phyloP scores from a whole-genome alignment of 306 rosid genomes.

The Ochetophila trinervis region DNA sequence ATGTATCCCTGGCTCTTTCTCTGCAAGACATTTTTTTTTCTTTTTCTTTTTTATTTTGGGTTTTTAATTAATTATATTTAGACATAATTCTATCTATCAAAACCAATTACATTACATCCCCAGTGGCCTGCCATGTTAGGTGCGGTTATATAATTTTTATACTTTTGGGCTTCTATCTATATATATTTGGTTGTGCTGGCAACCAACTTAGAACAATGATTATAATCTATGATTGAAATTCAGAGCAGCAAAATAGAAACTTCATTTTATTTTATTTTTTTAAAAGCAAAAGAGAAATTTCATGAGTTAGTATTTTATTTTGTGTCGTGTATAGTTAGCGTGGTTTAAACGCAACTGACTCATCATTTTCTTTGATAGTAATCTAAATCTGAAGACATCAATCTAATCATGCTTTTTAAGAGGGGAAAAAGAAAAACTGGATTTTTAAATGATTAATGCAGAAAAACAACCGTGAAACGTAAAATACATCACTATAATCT shows the following conservation, averaged over 20 bases:
- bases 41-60: too few relatives aligned
- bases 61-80: not conserved
- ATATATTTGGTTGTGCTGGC: constrained; percentile 21
- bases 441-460: constrained; percentile 30
- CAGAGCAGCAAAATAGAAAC: constrained; percentile 5
- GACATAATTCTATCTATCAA: not conserved
- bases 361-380: constrained; percentile 35
- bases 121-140: constrained; percentile 4
- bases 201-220: constrained; percentile 22
- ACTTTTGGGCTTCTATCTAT: constrained; percentile 2
- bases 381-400: constrained; percentile 13
- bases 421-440: not conserved
- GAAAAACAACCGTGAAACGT: constrained; percentile 23
- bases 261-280: too few relatives aligned
- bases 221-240: constrained; percentile 1
- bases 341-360: constrained; percentile 47
- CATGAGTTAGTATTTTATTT: not conserved
- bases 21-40: not conserved
- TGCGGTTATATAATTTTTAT: constrained; percentile 6
- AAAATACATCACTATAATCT: too few relatives aligned
- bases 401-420: constrained; percentile 33
- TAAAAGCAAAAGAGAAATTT: constrained; percentile 7
- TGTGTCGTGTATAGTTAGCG: constrained; percentile 16
- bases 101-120: not conserved
- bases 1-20: not conserved